phyloP scores from a whole-genome alignment of 208 protist species.

The Wallacemonas rigidus region DNA sequence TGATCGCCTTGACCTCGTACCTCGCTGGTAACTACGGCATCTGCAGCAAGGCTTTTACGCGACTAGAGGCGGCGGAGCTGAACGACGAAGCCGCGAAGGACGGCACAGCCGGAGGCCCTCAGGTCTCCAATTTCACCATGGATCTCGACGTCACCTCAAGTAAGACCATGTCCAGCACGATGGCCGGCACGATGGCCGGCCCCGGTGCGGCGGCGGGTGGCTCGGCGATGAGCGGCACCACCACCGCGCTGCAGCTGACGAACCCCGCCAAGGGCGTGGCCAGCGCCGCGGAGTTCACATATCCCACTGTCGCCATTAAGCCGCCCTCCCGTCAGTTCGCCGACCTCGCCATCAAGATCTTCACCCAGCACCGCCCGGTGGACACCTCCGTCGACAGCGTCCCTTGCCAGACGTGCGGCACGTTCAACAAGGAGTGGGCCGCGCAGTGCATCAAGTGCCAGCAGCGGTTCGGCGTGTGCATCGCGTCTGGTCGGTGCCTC shows the following conservation, averaged over 20 bases:
- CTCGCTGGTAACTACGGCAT: conserved; percentile 90
- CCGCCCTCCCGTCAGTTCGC: conserved; percentile 80
- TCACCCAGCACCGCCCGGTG: conserved; percentile 86
- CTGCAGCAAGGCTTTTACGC: conserved; percentile 95
- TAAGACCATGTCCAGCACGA: conserved; percentile 53
- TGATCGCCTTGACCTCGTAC: conserved; percentile 95
- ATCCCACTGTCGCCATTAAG: conserved; percentile 75
- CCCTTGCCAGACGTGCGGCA: conserved; percentile 80
- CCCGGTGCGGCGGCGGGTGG: conserved; percentile 22
- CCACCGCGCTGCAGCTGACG: conserved; percentile 73
- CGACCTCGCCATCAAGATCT: conserved; percentile 92
- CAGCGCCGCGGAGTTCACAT: conserved; percentile 46
- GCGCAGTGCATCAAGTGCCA: conserved; percentile 80
- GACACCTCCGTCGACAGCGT: conserved; percentile 79
- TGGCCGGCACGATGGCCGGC: conserved; percentile 20
- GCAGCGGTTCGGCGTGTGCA: conserved; percentile 83
- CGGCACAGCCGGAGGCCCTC: conserved; percentile 25
- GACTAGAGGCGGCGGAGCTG: conserved; percentile 90
- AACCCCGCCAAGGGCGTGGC: conserved; percentile 67
- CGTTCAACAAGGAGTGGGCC: conserved; percentile 92
- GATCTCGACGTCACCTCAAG: conserved; percentile 78
- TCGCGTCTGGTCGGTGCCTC: conserved; percentile 87
- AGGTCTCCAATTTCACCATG: conserved; percentile 73
- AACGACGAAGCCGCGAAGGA: conserved; percentile 44
- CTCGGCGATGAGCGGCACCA: conserved; percentile 65